These are phyloP conservation scores for Botrytis pseudocinerea DNA, from an alignment of 2,329 filamentous ascomycete species.

Conservation along the genomic window DNA sequence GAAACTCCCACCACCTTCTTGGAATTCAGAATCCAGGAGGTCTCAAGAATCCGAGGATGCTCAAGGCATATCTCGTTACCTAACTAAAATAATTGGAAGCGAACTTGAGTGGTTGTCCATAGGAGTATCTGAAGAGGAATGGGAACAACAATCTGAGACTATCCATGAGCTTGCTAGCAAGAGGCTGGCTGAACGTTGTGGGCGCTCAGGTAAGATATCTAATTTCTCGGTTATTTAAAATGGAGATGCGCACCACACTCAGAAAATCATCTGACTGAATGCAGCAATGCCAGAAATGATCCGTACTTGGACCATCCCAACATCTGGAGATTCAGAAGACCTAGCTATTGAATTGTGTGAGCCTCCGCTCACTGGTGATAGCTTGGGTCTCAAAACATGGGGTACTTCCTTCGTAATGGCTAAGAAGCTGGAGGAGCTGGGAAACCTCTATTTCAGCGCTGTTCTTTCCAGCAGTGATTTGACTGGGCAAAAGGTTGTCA, in stretches of 20 bases:
- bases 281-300: slow-evolving; percentile 63
- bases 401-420: slow-evolving; percentile 85
- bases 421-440: slow-evolving; percentile 58
- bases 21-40: slow-evolving; percentile 49
- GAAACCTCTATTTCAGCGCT: slow-evolving; percentile 35
- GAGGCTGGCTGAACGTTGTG: slow-evolving; percentile 82
- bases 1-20: slow-evolving; percentile 65
- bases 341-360: slow-evolving; percentile 75
- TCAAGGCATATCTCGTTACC: slow-evolving; percentile 61
- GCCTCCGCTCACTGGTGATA: slow-evolving; percentile 83
- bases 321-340: slow-evolving; percentile 39
- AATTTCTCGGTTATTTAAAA: background rate
- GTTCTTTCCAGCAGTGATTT: slow-evolving; percentile 42
- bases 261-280: background rate
- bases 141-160: slow-evolving; percentile 57
- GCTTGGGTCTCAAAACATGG: slow-evolving; percentile 93
- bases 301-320: slow-evolving; percentile 59
- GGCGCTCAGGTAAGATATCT: slow-evolving; percentile 60
- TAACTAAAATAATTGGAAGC: slow-evolving; percentile 68
- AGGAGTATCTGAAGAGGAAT: slow-evolving; percentile 34
- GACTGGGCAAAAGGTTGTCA: background rate
- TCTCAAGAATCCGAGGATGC: slow-evolving; percentile 46
- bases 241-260: background rate
- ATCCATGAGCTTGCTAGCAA: slow-evolving; percentile 79
- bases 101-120: slow-evolving; percentile 63